Conservation (phyloP, 306 rosid genomes). For the Rubus idaeus region DNA sequence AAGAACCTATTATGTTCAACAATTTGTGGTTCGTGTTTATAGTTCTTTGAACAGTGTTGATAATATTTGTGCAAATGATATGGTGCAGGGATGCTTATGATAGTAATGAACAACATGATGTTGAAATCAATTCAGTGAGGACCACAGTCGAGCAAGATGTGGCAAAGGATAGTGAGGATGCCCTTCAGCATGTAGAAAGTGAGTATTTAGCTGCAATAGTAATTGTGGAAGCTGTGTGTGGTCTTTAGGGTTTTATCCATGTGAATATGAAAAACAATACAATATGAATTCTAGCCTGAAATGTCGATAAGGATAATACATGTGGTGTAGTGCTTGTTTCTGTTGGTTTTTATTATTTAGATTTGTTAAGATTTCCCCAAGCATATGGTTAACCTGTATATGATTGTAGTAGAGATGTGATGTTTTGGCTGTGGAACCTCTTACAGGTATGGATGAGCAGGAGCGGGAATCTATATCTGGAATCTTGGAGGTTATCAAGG, state of each 20-base stretch:
- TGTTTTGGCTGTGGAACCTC: conserved; percentile 2
- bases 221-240: not conserved
- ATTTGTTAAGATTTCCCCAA: not conserved
- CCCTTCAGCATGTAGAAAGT: conserved; percentile 61
- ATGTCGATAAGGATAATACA: not conserved
- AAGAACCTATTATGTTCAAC: too few species aligned
- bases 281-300: not conserved
- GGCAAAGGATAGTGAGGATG: conserved; percentile 50
- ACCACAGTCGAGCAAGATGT: conserved; percentile 64
- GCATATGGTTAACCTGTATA: not conserved
- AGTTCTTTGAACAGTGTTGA: not conserved
- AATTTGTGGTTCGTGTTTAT: not conserved
- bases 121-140: conserved; percentile 64
- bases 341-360: not conserved
- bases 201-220: conserved; percentile 25
- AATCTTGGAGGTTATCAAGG: conserved; percentile 44
- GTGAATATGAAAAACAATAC: not conserved
- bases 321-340: not conserved
- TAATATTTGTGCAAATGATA: not conserved
- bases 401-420: not conserved
- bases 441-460: conserved; percentile 51
- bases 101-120: conserved; percentile 59
- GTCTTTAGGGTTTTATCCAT: not conserved
- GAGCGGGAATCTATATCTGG: conserved; percentile 50
- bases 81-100: conserved; percentile 60